Evolutionary conservation across 2,329 filamentous ascomycete species (phyloP), one percentile per base, ranked within the genome.

Genomic region (Cadophora malorum): DNA sequence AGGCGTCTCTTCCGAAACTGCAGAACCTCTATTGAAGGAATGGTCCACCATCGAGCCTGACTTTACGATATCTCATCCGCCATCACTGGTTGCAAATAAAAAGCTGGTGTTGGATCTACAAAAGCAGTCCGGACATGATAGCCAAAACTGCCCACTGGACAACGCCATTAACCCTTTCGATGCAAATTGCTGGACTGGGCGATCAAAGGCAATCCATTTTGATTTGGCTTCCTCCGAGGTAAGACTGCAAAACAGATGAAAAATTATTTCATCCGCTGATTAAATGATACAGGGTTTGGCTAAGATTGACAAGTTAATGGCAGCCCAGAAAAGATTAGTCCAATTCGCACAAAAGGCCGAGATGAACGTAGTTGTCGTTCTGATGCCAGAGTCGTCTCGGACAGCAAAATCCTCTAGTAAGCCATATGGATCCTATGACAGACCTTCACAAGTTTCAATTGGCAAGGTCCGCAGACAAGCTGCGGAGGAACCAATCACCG

Each of bases 21-120:
- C 82, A 63, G 73, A 78, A 62, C 71, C 76, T 50, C 65, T 85
- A 28, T 80, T 82, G 66, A 78, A 81, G n/a, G 79, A 82, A 8
- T 78, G 83, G 62, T 76, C 70, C 49, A 71, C 74, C 21, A 68
- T 78, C 25, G 76, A 80, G 31, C 82, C 83, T 12, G 79, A 84
- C 1, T 90, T 90, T 68, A 81, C 80, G 7, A 83, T 84, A 67
- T 75, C 78, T 41, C 83, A 83, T 59, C 79, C 81, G 23, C 85
- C 82, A 31, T 83, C 74, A 10, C 52, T 70, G 41, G 64, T 63
- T 65, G 73, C 69, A 67, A 76, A 67, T 55, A 75, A 67, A 73
- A 78, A 72, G 70, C 73, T 73, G 72, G 75, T 76, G 52, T 70
- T 41, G 68, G 78, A 76, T 73, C 64, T 78, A 25, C 72, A 74